Evolutionary conservation across 352 stramenopile genomes (phyloP).

Genomic region (Phytophthora pistaciae): DNA sequence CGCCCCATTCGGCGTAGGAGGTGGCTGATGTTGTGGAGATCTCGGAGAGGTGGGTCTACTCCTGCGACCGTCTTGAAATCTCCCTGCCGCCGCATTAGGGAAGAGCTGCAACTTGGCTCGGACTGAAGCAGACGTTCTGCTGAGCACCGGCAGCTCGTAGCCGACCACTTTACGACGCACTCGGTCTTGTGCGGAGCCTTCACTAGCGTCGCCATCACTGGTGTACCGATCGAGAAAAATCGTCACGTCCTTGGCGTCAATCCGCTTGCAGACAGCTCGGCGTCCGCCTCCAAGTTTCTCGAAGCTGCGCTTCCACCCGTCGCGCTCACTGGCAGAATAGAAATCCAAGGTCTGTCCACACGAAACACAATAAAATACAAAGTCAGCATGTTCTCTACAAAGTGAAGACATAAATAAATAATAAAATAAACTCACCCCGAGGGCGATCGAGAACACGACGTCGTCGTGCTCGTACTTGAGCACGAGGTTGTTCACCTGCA

Average conservation of each 20-base stretch:
- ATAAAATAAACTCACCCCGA: constrained; percentile 57
- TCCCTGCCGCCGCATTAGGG: constrained; percentile 22
- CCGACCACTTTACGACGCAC: constrained; percentile 80
- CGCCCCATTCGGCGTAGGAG: not conserved
- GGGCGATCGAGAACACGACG: constrained; percentile 84
- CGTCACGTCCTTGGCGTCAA: constrained; percentile 83
- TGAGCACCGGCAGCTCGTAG: constrained; percentile 85
- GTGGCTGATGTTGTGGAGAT: constrained; percentile 18
- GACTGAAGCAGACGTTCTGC: constrained; percentile 70
- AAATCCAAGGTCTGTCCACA: constrained; percentile 71
- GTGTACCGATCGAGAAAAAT: constrained; percentile 89
- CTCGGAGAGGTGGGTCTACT: constrained; percentile 25
- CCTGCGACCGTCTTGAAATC: constrained; percentile 17
- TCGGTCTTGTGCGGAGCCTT: constrained; percentile 21
- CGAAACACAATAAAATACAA: not conserved
- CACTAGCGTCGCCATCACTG: constrained; percentile 50
- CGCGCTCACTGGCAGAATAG: constrained; percentile 71
- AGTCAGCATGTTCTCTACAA: not conserved
- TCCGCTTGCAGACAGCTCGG: constrained; percentile 69
- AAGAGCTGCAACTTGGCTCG: constrained; percentile 66
- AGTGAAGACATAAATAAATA: constrained; percentile 3
- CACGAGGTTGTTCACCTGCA: constrained; percentile 91
- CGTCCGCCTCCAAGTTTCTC: constrained; percentile 59
- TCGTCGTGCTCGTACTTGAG: constrained; percentile 91
- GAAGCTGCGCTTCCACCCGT: constrained; percentile 73